A percentile compares a stretch with the other conserved stretches of the same genome.
Evolutionary conservation across 106 monocot genomes (phyloP).

Genomic region (Dactylorhiza incarnata): DNA sequence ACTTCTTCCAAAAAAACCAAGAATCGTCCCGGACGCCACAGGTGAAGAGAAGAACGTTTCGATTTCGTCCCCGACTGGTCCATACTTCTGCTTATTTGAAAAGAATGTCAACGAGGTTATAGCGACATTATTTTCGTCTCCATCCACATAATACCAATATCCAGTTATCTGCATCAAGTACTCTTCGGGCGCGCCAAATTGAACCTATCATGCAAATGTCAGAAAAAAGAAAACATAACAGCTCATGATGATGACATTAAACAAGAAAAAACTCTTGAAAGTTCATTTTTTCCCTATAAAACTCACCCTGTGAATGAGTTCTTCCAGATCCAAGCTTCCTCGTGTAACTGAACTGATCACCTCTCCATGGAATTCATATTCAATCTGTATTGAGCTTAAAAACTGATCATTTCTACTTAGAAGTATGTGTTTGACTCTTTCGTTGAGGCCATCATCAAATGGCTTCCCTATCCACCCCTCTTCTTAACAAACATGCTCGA

Average conservation of each 20-base stretch:
- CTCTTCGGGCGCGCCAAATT: slow-evolving; percentile 36
- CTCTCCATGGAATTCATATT: slow-evolving; percentile 44
- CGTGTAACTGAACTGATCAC: slow-evolving; percentile 42
- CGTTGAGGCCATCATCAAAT: slow-evolving; percentile 50
- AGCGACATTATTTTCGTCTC: slow-evolving; percentile 7
- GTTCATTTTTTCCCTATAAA: too few species aligned
- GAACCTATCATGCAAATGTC: slow-evolving; percentile 21
- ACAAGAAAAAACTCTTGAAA: too few species aligned
- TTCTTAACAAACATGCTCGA: too few species aligned
- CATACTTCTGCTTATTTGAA: slow-evolving; percentile 36
- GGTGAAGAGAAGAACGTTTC: slow-evolving; percentile 38
- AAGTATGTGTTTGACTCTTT: slow-evolving; percentile 34
- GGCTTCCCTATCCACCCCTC: too few species aligned
- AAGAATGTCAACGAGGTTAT: slow-evolving; percentile 31
- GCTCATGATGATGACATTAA: too few species aligned
- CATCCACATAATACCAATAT: slow-evolving; percentile 16
- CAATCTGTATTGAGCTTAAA: slow-evolving; percentile 37
- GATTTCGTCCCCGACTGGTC: slow-evolving; percentile 32
- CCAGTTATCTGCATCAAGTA: slow-evolving; percentile 28
- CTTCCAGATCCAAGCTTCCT: slow-evolving; percentile 23
- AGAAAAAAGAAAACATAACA: background rate
- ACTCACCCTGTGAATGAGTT: slow-evolving; percentile 24
- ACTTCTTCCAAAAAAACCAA: slow-evolving; percentile 39
- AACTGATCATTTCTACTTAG: slow-evolving; percentile 19
- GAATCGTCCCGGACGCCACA: slow-evolving; percentile 32